These are phyloP conservation scores for Coemansia aciculifera DNA, from an alignment of 192 early-diverging fungal genomes.

Conservation along the genomic window DNA sequence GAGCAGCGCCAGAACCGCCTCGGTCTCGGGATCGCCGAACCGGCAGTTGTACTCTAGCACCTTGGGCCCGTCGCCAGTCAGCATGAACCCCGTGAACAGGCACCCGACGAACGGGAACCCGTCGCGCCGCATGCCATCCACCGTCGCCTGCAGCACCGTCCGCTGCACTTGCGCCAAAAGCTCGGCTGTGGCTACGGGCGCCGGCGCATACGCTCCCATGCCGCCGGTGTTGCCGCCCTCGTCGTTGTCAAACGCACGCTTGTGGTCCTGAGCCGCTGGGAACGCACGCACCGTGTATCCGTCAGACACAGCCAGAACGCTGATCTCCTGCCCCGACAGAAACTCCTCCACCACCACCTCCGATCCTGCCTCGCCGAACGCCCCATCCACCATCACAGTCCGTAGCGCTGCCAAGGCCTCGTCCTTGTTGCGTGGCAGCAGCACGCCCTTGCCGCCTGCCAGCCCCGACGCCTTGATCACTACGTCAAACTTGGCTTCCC, in stretches of 20 bases:
- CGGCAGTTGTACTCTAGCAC: constrained; percentile 98
- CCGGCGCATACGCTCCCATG: constrained; percentile 98
- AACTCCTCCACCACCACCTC: constrained; percentile 97
- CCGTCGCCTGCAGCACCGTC: constrained; percentile 84
- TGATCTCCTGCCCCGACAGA: constrained; percentile 91
- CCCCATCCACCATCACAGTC: constrained; percentile 85
- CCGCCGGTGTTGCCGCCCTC: constrained; percentile 96
- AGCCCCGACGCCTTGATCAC: constrained; percentile 97
- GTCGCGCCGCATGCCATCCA: constrained; percentile 95
- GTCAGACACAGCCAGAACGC: constrained; percentile 87
- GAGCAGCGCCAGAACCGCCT: constrained; percentile 90
- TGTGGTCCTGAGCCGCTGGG: constrained; percentile 98
- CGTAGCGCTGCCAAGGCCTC: constrained; percentile 86
- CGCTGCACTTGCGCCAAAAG: constrained; percentile 70
- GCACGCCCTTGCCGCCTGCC: constrained; percentile 96
- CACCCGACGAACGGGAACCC: constrained; percentile 96
- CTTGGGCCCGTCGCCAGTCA: constrained; percentile 87
- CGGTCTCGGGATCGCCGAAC: constrained; percentile 98
- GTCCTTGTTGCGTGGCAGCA: constrained; percentile 80
- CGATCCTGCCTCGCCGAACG: constrained; percentile 86
- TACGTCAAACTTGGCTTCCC: constrained; percentile 60
- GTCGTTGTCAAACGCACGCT: constrained; percentile 93
- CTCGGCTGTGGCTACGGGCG: constrained; percentile 83
- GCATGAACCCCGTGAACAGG: constrained; percentile 96
- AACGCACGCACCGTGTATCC: constrained; percentile 89